Base-by-base conservation (phyloP, 768 basidiomycete genomes). In the Tylopilus vinaceipallidus region DNA sequence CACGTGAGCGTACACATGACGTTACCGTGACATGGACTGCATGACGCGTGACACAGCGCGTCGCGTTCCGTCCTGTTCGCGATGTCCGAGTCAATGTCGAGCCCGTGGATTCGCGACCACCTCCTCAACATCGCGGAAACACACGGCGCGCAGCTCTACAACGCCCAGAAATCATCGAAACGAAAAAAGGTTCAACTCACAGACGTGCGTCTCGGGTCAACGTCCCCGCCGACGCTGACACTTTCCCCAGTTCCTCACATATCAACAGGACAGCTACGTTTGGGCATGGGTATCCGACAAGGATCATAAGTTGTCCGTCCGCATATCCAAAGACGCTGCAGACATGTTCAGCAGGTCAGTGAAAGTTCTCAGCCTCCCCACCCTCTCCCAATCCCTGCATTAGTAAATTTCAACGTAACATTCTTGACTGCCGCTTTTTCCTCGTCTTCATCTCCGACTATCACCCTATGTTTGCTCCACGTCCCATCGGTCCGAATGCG, bases 251-350 rank as follows among this genome's bases (percentile, higher is more conserved):
- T 80, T 85, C 54, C 64, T 87, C 22, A 82, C 81, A 7, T 79
- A 71, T 54, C 73, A 73, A 17, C 57, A 60, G 6, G 60, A 73
- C 30, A 71, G 75, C 37, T 69, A 73, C n/a, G 60, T 87, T 16
- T 90, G 87, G 86, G 85, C 79, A 1, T 67, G 69, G 38, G 62
- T 82, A 13, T 86, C 85, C 2, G 87, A 90, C 64, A 82, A 78
- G 58, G 52, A 68, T 2, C 57, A 77, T 49, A 55, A 53, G 13
- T 67, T 87, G 16, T 76, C 81, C 4, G 73, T 81, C 4, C 78
- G 78, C 27, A 78, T 89, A 57, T 77, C 73, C 33, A 72, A 68
- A 54, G 70, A 77, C 6, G 84, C 84, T 1, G 65, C 81, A 13
- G 58, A 62, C 26, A 60, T 67, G 16, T 85, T 75, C 58, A 66